These are phyloP conservation scores for Lachancea meyersii DNA, from an alignment of 805 yeast genomes.

Conservation along the genomic window DNA sequence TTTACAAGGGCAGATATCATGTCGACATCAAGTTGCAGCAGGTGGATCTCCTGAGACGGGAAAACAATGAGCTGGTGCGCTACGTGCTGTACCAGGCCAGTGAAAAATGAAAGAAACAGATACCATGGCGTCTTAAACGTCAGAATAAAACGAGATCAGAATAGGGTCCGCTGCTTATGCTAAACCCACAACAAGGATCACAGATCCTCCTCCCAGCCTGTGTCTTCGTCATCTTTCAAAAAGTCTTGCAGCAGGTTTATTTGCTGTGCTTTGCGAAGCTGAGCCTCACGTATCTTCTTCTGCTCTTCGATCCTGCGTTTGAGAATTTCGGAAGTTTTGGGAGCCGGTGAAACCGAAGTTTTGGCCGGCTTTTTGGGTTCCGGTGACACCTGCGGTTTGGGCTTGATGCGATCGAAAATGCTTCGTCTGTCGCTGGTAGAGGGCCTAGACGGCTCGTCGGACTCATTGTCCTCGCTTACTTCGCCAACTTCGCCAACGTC, in stretches of 20 bases:
- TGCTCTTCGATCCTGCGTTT: constrained; percentile 31
- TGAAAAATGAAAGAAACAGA: constrained; percentile 7
- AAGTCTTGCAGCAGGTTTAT: constrained; percentile 24
- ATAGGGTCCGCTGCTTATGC: no score
- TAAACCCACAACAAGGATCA: neutral
- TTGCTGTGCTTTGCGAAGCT: constrained; percentile 25
- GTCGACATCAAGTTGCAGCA: constrained; percentile 28
- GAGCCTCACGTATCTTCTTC: constrained; percentile 18
- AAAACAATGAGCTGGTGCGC: constrained; percentile 23
- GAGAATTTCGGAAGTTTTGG: constrained; percentile 16
- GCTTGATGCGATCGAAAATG: constrained; percentile 10
- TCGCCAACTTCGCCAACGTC: constrained; percentile 4
- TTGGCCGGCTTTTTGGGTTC: neutral
- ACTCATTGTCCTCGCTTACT: constrained; percentile 6
- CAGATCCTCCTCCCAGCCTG: constrained; percentile 29
- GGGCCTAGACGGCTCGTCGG: constrained; percentile 11
- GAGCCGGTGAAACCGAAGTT: neutral
- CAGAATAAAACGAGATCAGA: no score
- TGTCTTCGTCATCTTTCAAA: constrained; percentile 21
- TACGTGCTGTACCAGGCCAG: constrained; percentile 25
- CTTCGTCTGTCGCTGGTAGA: constrained; percentile 7
- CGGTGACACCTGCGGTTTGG: neutral
- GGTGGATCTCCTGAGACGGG: constrained; percentile 27
- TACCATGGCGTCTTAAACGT: no score
- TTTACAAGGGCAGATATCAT: constrained; percentile 30